These are phyloP conservation scores for Fusarium miscanthi DNA, from an alignment of 2,329 filamentous ascomycete genomes.

Conservation along the genomic window DNA sequence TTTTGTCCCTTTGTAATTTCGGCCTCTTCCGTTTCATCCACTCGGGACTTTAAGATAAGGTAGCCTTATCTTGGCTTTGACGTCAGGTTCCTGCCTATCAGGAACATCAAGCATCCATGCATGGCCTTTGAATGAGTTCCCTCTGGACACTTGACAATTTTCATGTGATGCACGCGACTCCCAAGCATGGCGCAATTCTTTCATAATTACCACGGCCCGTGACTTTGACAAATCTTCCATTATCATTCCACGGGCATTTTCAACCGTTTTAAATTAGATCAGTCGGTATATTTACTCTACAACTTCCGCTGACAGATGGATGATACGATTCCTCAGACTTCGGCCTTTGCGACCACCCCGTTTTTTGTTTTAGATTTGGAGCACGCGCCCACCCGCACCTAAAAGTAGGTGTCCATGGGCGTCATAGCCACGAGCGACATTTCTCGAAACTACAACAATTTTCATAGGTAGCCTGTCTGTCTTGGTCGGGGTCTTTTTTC, in stretches of 20 bases:
- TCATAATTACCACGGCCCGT: background rate
- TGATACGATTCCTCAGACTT: slow-evolving; percentile 14
- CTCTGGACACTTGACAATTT: slow-evolving; percentile 3
- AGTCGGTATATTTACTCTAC: background rate
- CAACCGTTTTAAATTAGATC: background rate
- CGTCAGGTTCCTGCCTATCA: slow-evolving; percentile 45
- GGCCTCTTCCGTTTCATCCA: background rate
- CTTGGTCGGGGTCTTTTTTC: background rate
- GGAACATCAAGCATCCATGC: slow-evolving; percentile 33
- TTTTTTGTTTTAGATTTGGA: slow-evolving; percentile 36
- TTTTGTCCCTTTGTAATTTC: slow-evolving; percentile 16
- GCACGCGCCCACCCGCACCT: slow-evolving; percentile 26
- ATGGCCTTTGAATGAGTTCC: slow-evolving; percentile 27
- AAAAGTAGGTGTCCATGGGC: slow-evolving; percentile 17
- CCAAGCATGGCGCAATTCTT: slow-evolving; percentile 2
- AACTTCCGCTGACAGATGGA: slow-evolving; percentile 16
- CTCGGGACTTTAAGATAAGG: background rate
- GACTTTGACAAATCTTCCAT: background rate
- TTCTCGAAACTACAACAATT: slow-evolving; percentile 10
- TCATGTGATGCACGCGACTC: slow-evolving; percentile 29
- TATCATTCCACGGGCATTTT: background rate
- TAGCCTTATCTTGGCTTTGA: slow-evolving; percentile 35
- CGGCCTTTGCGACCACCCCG: slow-evolving; percentile 29
- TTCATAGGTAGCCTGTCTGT: background rate
- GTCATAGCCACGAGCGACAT: slow-evolving; percentile 39